These are phyloP conservation scores for Camelina hispida DNA, from an alignment of 345 rosid species.

Conservation along the genomic window DNA sequence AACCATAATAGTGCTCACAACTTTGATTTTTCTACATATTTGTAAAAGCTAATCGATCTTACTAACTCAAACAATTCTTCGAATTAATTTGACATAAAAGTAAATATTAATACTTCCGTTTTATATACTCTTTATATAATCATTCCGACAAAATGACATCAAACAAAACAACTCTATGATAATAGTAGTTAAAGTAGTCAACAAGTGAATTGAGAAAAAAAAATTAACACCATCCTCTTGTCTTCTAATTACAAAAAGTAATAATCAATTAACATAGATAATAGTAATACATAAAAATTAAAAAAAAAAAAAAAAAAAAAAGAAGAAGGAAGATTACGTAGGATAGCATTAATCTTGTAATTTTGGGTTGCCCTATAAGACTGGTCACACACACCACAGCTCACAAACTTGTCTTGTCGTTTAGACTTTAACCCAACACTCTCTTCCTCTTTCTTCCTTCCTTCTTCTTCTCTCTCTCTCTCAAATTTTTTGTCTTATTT, in stretches of 20 bases:
- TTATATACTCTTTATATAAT: background rate
- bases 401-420: conserved; percentile 41
- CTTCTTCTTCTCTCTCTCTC: conserved; percentile 1
- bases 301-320: background rate
- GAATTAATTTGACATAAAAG: background rate
- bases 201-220: conserved; percentile 25
- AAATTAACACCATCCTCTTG: conserved; percentile 34
- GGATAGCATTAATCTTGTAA: conserved; percentile 32
- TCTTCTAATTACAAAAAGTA: conserved; percentile 16
- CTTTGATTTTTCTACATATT: conserved; percentile 16
- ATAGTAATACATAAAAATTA: background rate
- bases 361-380: conserved; percentile 36
- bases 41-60: background rate
- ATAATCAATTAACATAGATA: background rate
- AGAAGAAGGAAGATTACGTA: conserved; percentile 32
- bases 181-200: conserved; percentile 27
- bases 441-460: conserved; percentile 4
- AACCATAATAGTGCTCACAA: background rate
- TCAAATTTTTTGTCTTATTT: conserved; percentile 33
- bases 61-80: background rate
- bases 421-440: conserved; percentile 32
- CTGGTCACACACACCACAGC: conserved; percentile 37
- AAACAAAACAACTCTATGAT: conserved; percentile 37
- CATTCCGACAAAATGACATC: conserved; percentile 44
- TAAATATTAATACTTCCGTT: background rate